Conservation (phyloP, 768 basidiomycete species). For the Pleurotus eryngii region DNA sequence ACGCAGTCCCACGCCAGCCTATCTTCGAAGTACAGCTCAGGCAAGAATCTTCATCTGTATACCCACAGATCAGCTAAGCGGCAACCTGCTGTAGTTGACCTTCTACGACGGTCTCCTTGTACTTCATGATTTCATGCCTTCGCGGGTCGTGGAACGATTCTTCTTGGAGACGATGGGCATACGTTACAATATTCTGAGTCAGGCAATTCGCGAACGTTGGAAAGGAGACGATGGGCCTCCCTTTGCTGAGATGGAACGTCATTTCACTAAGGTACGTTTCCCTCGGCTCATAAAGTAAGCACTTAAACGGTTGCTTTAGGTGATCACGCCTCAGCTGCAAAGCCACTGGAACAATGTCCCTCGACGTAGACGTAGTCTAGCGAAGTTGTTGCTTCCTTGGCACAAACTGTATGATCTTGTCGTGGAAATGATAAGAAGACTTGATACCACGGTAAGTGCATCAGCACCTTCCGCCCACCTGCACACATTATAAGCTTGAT, state of each 20-base stretch:
- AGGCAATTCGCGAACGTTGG: slow-evolving; percentile 38
- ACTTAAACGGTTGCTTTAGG: slow-evolving; percentile 30
- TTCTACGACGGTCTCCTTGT: slow-evolving; percentile 58
- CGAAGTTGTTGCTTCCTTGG: slow-evolving; percentile 65
- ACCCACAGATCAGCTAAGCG: neutral
- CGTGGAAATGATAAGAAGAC: slow-evolving; percentile 24
- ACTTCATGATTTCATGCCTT: slow-evolving; percentile 44
- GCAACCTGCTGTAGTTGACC: slow-evolving; percentile 37
- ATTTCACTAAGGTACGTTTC: slow-evolving; percentile 36
- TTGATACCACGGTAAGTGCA: slow-evolving; percentile 27
- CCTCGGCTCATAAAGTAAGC: too few species aligned
- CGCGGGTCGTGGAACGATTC: slow-evolving; percentile 61
- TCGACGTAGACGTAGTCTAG: slow-evolving; percentile 59
- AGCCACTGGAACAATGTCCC: slow-evolving; percentile 69
- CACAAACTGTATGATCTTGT: slow-evolving; percentile 57
- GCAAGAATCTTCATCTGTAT: slow-evolving; percentile 28
- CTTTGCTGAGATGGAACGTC: slow-evolving; percentile 37
- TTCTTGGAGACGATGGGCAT: slow-evolving; percentile 61
- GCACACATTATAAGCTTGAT: neutral
- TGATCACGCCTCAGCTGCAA: slow-evolving; percentile 54
- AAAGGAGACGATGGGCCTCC: slow-evolving; percentile 30
- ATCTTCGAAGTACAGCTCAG: slow-evolving; percentile 63
- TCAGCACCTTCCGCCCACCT: neutral
- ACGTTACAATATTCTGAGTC: slow-evolving; percentile 44
- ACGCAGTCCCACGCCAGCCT: slow-evolving; percentile 40